Evolutionary conservation across 768 basidiomycete species (phyloP), one percentile per base, ranked within the genome.

Genomic region (Cyclocybe cylindracea): DNA sequence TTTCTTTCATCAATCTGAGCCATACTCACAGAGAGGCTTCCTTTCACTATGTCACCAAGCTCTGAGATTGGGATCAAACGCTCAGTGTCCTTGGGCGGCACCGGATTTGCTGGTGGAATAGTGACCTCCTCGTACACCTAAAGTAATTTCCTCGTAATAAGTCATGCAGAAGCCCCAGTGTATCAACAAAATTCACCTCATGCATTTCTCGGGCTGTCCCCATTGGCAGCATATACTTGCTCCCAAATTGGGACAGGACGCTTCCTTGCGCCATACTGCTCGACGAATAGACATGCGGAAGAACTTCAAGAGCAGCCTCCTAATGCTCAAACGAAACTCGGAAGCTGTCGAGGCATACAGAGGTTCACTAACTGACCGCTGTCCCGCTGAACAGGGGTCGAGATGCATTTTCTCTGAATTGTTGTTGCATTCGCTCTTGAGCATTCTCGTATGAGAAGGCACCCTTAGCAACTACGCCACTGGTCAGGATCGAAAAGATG

Each of bases 271-370:
- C 65, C 40, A 79, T 70, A 3, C 76, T 70, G 18, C 80, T 74
- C 4, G 93, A 84, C 7, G 89, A 85, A 66, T 96, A 99, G 9
- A 99, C 88, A 72, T 98, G 86, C 0, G 97, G 97, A 13, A 91
- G 79, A 35, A 80, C 64, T 64, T 91, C 86, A 2, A 82, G 74
- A 3, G 72, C 73, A 39, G 76, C 70, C 59, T 78, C 70, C 85
- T 87, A 42, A 46, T 48, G 40, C 11, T 45, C 40, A 9, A 38
- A 48, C 36, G 19, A 45, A 18, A 33, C 7, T 31, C 19, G 5
- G 18, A 19, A 36, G 9, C 11, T 7, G 11, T 9, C 24, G 36
- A 50, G 11, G 7, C 36, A 16, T 35, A 29, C 54, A 36, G 11
- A 3, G 33, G 14, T 44, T 16, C 32, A 16, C 32, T 44, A 40